Evolutionary conservation across 768 basidiomycete species (phyloP), one percentile per base, ranked within the genome.

Genomic region (Roridomyces roridus): DNA sequence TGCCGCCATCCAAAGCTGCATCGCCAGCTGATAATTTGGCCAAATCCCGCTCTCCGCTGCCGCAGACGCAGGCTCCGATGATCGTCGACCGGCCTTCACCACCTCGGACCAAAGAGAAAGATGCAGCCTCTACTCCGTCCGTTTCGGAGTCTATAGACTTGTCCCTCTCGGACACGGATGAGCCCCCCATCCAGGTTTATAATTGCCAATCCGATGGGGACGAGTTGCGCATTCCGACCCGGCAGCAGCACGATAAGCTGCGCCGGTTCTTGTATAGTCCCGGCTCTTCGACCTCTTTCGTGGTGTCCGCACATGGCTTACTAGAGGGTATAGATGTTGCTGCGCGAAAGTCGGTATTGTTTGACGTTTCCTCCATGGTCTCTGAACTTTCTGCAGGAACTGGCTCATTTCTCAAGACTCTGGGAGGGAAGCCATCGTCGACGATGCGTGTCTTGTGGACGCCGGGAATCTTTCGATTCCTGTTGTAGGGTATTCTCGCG

Each of bases 361-460:
- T 29, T 21, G 46, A 48, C n/a, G 36, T 65, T 53, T 24, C 28
- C 21, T 20, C n/a, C 24, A 14, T 25, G 28, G 37, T 45, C 36
- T 48, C 56, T 62, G 45, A 68, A 34, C 11, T 25, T 12, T 54
- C 26, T 21, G 1, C 25, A 65, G 65, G 37, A 60, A 64, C 57
- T 60, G 60, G 59, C 51, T 43, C 24, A 21, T 59, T 48, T 52
- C 57, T 4, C 46, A 61, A 12, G 61, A 53, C 26, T 28, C 49
- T 46, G 55, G 34, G 0, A 67, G 68, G 56, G 78, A 74, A 28
- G 60, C 62, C 20, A 34, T 34, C 15, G 66, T 83, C 21, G 77
- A 81, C 26, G 82, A 80, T 55, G 75, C 76, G 6, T 82, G 80
- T 52, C 44, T 78, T 8, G 39, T 80, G 29, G 49, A 50, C 6